Conservation (phyloP, 345 rosid species). For the Excoecaria cochinchinensis region DNA sequence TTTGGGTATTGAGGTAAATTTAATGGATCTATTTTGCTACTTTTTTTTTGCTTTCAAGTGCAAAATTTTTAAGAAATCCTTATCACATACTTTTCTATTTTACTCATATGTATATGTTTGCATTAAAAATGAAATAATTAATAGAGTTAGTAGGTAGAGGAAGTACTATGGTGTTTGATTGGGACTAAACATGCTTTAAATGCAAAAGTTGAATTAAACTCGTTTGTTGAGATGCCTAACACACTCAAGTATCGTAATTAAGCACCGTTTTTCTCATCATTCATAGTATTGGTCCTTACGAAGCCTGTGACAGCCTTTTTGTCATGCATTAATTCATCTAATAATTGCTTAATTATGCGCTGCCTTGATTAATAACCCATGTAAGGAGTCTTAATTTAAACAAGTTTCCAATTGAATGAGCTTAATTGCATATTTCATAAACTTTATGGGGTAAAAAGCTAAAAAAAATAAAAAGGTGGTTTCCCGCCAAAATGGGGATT, state of each 20-base stretch:
- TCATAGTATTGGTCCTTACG: background rate
- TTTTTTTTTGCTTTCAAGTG: too few species aligned
- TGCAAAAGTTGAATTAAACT: background rate
- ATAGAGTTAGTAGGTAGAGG: too few species aligned
- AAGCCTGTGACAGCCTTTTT: background rate
- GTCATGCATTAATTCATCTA: background rate
- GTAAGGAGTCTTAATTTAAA: too few species aligned
- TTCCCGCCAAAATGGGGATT: slow-evolving; percentile 30
- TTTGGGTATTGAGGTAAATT: too few species aligned
- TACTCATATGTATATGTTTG: too few species aligned
- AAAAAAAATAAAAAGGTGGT: background rate
- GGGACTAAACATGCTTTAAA: background rate
- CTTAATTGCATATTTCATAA: too few species aligned
- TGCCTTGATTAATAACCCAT: background rate
- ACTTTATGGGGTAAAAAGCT: background rate
- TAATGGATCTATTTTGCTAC: too few species aligned
- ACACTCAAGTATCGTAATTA: background rate
- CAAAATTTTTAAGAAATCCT: too few species aligned
- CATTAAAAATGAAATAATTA: too few species aligned
- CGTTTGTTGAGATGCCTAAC: background rate
- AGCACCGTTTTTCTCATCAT: background rate
- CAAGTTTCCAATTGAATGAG: too few species aligned
- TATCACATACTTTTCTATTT: too few species aligned
- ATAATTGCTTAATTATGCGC: background rate
- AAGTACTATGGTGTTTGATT: background rate